Conservation (phyloP, 345 rosid species). For the Trapa bicornis region DNA sequence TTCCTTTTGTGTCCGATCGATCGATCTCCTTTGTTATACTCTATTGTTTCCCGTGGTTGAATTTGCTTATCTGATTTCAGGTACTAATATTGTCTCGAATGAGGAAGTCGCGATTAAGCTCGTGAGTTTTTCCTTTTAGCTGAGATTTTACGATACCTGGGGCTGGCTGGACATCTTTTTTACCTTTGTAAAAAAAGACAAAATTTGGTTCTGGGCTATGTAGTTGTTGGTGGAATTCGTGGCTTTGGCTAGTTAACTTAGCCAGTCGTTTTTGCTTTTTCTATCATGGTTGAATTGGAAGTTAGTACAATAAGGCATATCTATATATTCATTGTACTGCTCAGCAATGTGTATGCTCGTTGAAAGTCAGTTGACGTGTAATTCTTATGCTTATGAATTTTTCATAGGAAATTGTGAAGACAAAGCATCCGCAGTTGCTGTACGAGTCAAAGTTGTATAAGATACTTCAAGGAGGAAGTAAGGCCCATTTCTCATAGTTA, state of each 20-base stretch:
- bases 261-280: background rate
- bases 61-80: constrained; percentile 17
- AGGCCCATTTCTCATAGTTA: constrained; percentile 2
- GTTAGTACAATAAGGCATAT: background rate
- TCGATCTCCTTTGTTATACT: background rate
- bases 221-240: background rate
- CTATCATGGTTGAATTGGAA: background rate
- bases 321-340: background rate
- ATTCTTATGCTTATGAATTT: constrained; percentile 1
- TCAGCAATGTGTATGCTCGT: background rate
- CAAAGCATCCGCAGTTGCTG: constrained; percentile 85
- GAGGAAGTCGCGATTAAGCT: constrained; percentile 97
- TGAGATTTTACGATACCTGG: constrained; percentile 2
- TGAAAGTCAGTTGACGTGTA: background rate
- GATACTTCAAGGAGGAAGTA: constrained; percentile 95
- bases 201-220: background rate
- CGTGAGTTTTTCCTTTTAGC: constrained; percentile 32
- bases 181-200: background rate
- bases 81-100: constrained; percentile 73
- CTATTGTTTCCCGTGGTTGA: background rate
- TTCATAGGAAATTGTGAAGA: constrained; percentile 71
- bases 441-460: constrained; percentile 85
- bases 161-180: background rate
- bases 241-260: background rate
- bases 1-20: background rate